Conservation (phyloP, 2,329 filamentous ascomycete species). For the Aspergillus felis region DNA sequence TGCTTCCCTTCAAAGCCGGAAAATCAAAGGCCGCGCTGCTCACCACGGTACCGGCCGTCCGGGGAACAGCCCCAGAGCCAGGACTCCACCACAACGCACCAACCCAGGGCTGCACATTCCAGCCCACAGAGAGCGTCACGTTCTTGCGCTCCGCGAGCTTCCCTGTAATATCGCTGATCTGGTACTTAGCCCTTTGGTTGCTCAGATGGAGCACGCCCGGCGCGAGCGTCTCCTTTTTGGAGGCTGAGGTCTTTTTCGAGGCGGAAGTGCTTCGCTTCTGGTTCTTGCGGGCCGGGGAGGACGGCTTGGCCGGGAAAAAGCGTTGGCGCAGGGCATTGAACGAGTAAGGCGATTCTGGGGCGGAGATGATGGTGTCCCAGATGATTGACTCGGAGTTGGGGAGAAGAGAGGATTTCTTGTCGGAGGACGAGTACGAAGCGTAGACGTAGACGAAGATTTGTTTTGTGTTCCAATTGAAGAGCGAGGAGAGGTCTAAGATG, state of each 20-base stretch:
- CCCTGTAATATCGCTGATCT: constrained; percentile 85
- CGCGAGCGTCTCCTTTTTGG: constrained; percentile 10
- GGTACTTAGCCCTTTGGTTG: constrained; percentile 92
- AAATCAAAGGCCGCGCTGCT: constrained; percentile 52
- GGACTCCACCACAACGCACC: constrained; percentile 81
- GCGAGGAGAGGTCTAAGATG: constrained; percentile 67
- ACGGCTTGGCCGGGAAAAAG: constrained; percentile 27
- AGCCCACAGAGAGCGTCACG: constrained; percentile 76
- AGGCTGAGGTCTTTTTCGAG: neutral
- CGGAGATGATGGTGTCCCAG: constrained; percentile 92
- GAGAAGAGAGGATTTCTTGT: constrained; percentile 18
- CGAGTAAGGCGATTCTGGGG: constrained; percentile 45
- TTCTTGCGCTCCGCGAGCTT: constrained; percentile 69
- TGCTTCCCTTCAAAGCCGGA: constrained; percentile 52
- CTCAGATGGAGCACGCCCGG: constrained; percentile 69
- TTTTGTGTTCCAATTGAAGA: constrained; percentile 99
- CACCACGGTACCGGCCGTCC: constrained; percentile 50
- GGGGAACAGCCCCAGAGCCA: constrained; percentile 44
- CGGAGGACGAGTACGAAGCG: constrained; percentile 59
- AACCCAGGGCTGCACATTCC: constrained; percentile 98
- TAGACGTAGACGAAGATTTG: constrained; percentile 96
- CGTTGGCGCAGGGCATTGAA: constrained; percentile 34
- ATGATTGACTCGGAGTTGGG: constrained; percentile 66
- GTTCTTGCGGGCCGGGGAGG: neutral
- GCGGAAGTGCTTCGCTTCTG: neutral